Conservation (phyloP, 176 grass and related monocot species). For the Leersia perrieri region DNA sequence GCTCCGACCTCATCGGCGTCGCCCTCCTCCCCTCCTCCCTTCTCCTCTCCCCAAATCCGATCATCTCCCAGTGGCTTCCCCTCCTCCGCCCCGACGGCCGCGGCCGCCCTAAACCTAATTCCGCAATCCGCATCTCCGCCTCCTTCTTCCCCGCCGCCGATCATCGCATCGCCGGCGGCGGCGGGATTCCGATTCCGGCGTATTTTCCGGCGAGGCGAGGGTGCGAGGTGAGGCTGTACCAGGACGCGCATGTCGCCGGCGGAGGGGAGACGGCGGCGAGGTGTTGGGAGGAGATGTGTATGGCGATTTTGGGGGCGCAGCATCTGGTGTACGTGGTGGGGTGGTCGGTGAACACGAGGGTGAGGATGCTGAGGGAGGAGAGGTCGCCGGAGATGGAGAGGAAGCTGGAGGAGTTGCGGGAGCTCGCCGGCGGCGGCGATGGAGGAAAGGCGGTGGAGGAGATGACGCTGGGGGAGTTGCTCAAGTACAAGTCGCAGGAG, state of each 20-base stretch:
- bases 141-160: slow-evolving; percentile 9
- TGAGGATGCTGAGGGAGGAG: slow-evolving; percentile 45
- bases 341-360: slow-evolving; percentile 59
- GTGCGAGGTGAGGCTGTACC: slow-evolving; percentile 67
- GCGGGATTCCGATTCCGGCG: slow-evolving; percentile 41
- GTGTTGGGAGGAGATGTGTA: slow-evolving; percentile 94
- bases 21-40: slow-evolving; percentile 22
- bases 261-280: slow-evolving; percentile 28
- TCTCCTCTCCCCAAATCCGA: not conserved
- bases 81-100: slow-evolving; percentile 42
- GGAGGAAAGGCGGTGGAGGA: slow-evolving; percentile 28
- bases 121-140: slow-evolving; percentile 41
- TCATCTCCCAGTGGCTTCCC: not conserved
- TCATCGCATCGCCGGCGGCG: not conserved
- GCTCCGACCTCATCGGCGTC: slow-evolving; percentile 66
- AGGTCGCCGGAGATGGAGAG: slow-evolving; percentile 34
- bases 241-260: slow-evolving; percentile 60
- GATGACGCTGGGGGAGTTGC: slow-evolving; percentile 54
- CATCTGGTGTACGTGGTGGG: slow-evolving; percentile 80
- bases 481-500: slow-evolving; percentile 84
- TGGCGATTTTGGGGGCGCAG: slow-evolving; percentile 61
- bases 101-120: slow-evolving; percentile 14
- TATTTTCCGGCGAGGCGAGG: slow-evolving; percentile 62
- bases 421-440: not conserved
- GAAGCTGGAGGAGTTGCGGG: slow-evolving; percentile 21